Conservation (phyloP, 2,329 filamentous ascomycete genomes). For the Trichoderma lentiforme region DNA sequence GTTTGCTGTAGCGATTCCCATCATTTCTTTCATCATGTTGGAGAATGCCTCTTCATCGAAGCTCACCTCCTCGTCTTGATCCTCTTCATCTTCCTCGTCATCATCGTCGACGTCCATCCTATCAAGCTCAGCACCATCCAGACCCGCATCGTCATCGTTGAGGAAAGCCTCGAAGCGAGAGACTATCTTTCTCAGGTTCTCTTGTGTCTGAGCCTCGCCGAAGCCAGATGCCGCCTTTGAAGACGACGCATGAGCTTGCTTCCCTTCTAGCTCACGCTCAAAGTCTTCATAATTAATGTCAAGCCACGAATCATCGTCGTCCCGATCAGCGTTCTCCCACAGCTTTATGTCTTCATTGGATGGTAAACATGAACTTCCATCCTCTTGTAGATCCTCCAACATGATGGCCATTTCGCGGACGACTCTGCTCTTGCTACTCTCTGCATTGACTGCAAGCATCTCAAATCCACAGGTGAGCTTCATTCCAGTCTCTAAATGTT, state of each 20-base stretch:
- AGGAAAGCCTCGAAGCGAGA: constrained; percentile 90
- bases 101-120: constrained; percentile 64
- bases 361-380: constrained; percentile 65
- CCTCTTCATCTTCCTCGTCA: constrained; percentile 51
- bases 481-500: constrained; percentile 70
- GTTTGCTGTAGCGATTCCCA: constrained; percentile 55
- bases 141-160: constrained; percentile 76
- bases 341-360: constrained; percentile 65
- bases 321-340: constrained; percentile 61
- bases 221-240: constrained; percentile 45
- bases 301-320: constrained; percentile 88
- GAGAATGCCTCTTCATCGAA: constrained; percentile 85
- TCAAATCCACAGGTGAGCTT: constrained; percentile 89
- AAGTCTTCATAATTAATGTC: constrained; percentile 90
- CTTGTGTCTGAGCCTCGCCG: constrained; percentile 65
- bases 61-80: constrained; percentile 49
- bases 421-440: constrained; percentile 63
- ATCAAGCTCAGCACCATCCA: constrained; percentile 71
- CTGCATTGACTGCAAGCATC: constrained; percentile 69
- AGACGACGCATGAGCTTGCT: constrained; percentile 36
- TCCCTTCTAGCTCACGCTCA: constrained; percentile 69
- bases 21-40: constrained; percentile 88
- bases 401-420: constrained; percentile 74
- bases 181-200: constrained; percentile 85
- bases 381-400: constrained; percentile 70